phyloP scores from a whole-genome alignment of 139 green algal genomes.

The Coelastrella sp. region DNA sequence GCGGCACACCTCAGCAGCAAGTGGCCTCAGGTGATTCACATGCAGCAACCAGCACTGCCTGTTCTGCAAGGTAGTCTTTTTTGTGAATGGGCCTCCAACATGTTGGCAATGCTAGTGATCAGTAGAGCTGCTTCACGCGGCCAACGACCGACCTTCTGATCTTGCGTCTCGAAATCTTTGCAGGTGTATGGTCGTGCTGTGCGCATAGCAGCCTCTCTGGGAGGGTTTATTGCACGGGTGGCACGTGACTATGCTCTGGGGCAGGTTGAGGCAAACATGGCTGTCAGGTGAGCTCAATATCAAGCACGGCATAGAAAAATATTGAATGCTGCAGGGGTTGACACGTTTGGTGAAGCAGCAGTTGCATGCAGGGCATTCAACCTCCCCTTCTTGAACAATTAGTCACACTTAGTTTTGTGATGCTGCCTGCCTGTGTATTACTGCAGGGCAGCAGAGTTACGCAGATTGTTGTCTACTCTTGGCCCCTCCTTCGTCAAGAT shows the following conservation, averaged over 20 bases:
- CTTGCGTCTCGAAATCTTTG: neutral
- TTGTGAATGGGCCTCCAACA: neutral
- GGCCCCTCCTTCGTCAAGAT: constrained; percentile 93
- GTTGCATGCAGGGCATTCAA: no score
- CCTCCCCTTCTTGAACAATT: no score
- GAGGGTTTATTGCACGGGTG: constrained; percentile 74
- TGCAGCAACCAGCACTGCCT: no score
- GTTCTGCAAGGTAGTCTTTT: no score
- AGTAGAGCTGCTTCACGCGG: no score
- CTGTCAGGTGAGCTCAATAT: constrained; percentile 32
- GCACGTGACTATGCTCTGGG: constrained; percentile 76
- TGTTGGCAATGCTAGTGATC: no score
- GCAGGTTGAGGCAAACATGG: constrained; percentile 70
- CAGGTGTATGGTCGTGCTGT: constrained; percentile 68
- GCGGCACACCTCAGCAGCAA: constrained; percentile 58
- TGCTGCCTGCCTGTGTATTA: no score
- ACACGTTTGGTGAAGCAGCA: no score
- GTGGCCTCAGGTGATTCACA: constrained; percentile 62
- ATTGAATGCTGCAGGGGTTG: no score
- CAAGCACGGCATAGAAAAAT: no score
- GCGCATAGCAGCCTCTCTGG: constrained; percentile 70
- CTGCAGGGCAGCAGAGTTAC: constrained; percentile 73
- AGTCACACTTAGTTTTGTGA: no score
- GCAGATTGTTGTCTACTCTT: constrained; percentile 68
- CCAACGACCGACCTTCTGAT: no score